phyloP scores from a whole-genome alignment of 352 stramenopile genomes.

The Ophiocytium majus region DNA sequence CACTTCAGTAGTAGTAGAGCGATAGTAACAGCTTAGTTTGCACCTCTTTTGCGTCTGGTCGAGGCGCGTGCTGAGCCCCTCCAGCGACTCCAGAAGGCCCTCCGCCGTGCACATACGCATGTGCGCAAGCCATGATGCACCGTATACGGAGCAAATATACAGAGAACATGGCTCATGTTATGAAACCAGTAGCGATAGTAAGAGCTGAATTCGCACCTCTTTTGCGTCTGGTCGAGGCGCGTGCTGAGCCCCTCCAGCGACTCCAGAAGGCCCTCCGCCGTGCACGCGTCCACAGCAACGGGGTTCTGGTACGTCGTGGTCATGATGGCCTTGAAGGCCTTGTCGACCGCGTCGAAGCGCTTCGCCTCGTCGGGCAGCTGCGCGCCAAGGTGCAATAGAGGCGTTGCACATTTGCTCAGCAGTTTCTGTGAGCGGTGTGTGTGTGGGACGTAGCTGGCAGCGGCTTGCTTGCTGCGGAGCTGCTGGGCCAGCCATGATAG shows the following conservation, averaged over 20 bases:
- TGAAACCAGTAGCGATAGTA: too few species aligned
- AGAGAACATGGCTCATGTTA: too few species aligned
- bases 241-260: conserved; percentile 78
- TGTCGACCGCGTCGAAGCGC: conserved; percentile 87
- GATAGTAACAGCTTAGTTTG: too few species aligned
- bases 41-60: conserved; percentile 69
- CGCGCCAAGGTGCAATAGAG: too few species aligned
- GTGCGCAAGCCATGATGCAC: too few species aligned
- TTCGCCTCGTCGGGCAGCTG: conserved; percentile 86
- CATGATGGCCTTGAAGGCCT: conserved; percentile 87
- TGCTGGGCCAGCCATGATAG: too few species aligned
- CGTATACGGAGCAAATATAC: background rate
- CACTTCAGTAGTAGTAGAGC: background rate
- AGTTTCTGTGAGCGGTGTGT: too few species aligned
- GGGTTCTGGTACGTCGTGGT: conserved; percentile 81
- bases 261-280: conserved; percentile 77
- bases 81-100: conserved; percentile 78
- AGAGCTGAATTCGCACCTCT: conserved; percentile 27
- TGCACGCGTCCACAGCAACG: conserved; percentile 81
- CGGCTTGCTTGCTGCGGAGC: too few species aligned
- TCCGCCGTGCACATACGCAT: conserved; percentile 78
- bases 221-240: conserved; percentile 75
- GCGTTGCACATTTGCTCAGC: too few species aligned
- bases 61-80: conserved; percentile 76
- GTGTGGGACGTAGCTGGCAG: too few species aligned